These are phyloP conservation scores for Sporothrix pseudoabietina DNA, from an alignment of 2,329 filamentous ascomycete species.

Conservation along the genomic window DNA sequence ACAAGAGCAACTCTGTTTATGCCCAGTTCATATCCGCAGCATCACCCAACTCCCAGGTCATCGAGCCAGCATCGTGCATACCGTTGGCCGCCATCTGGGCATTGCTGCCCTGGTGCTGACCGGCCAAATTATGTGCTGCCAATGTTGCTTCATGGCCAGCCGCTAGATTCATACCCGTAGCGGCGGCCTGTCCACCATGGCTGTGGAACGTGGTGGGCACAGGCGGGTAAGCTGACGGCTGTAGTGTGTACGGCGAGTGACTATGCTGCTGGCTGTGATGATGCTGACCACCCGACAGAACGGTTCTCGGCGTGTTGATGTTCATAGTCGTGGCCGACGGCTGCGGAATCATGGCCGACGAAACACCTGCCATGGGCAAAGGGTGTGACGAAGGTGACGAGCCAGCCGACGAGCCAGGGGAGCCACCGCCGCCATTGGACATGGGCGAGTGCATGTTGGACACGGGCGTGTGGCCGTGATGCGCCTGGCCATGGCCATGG, in stretches of 20 bases:
- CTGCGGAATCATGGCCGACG: constrained; percentile 9
- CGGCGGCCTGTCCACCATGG: neutral
- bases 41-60: constrained; percentile 22
- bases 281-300: neutral
- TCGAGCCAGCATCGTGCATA: constrained; percentile 2
- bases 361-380: neutral
- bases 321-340: neutral
- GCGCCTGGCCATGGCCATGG: neutral
- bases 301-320: constrained; percentile 12
- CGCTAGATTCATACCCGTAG: neutral
- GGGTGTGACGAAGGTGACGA: neutral
- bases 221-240: constrained; percentile 10
- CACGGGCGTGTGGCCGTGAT: neutral
- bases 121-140: neutral
- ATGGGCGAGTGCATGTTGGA: neutral
- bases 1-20: neutral
- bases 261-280: neutral
- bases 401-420: neutral
- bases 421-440: neutral
- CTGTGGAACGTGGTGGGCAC: neutral
- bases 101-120: neutral
- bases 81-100: neutral
- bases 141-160: neutral
- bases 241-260: neutral
- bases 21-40: constrained; percentile 16